Conservation (phyloP, 1,284 basidiomycete genomes). For the Mycosarcoma maydis region DNA sequence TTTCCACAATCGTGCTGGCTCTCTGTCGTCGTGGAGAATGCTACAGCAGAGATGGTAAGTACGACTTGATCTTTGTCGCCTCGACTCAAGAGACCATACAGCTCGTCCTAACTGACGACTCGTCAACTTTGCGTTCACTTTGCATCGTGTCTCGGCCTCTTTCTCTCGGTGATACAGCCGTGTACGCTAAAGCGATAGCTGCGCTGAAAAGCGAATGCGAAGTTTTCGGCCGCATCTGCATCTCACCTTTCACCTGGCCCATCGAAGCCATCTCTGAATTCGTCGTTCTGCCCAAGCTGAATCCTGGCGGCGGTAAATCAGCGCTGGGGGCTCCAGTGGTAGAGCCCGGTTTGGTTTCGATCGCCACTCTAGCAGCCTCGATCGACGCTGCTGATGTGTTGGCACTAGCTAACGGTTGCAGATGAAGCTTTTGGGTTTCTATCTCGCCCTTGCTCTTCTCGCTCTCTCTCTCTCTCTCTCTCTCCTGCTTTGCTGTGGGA, state of each 20-base stretch:
- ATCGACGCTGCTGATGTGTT: constrained; percentile 10
- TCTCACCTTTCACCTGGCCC: constrained; percentile 35
- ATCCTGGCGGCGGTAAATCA: background rate
- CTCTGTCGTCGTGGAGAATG: constrained; percentile 11
- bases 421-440: too few relatives aligned
- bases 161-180: constrained; percentile 1
- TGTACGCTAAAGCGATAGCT: constrained; percentile 16
- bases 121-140: too few relatives aligned
- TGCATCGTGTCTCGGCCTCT: background rate
- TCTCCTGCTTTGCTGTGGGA: too few relatives aligned
- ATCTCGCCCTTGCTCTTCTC: background rate
- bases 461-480: background rate
- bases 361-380: constrained; percentile 20
- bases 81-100: too few relatives aligned
- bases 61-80: background rate
- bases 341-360: constrained; percentile 10
- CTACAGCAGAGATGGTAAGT: constrained; percentile 22
- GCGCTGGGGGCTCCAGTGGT: background rate
- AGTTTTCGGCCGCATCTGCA: constrained; percentile 22
- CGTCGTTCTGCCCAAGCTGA: background rate
- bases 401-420: constrained; percentile 1
- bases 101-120: too few relatives aligned
- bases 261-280: constrained; percentile 29
- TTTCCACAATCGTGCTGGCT: constrained; percentile 11
- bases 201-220: constrained; percentile 24